Conservation (phyloP, 2,329 filamentous ascomycete species). For the Aspergillus tamarii region DNA sequence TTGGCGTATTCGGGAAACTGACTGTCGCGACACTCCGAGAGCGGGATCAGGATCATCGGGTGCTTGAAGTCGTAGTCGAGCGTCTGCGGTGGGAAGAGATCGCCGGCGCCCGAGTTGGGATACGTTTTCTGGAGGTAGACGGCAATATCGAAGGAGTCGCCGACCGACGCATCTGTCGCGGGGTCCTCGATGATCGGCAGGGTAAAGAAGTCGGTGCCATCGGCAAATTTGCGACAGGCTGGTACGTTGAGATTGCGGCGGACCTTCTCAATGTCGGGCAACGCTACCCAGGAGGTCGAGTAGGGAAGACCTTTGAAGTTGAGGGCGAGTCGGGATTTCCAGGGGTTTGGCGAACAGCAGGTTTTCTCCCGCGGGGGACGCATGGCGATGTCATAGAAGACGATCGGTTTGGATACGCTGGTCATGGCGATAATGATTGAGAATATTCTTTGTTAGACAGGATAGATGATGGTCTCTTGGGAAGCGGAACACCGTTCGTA, state of each 20-base stretch:
- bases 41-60: conserved; percentile 36
- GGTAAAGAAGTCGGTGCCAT: conserved; percentile 63
- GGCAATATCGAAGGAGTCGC: conserved; percentile 70
- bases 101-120: conserved; percentile 47
- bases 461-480: no score
- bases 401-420: conserved; percentile 26
- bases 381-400: conserved; percentile 55
- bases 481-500: no score
- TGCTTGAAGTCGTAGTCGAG: conserved; percentile 46
- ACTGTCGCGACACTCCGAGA: conserved; percentile 36
- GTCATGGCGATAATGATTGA: neutral
- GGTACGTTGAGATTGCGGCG: conserved; percentile 53
- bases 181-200: conserved; percentile 61
- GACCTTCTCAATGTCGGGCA: conserved; percentile 56
- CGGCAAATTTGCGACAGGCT: conserved; percentile 57
- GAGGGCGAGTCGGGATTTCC: conserved; percentile 55
- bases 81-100: conserved; percentile 51
- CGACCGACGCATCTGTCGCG: conserved; percentile 47
- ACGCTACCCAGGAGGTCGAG: conserved; percentile 55
- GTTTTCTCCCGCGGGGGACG: conserved; percentile 26
- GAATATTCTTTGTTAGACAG: no score
- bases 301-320: conserved; percentile 55
- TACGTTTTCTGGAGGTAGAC: conserved; percentile 60
- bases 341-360: conserved; percentile 50
- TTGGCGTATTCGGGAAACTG: conserved; percentile 45